Conservation (phyloP, 2,329 filamentous ascomycete species). For the Ascochyta lentis region DNA sequence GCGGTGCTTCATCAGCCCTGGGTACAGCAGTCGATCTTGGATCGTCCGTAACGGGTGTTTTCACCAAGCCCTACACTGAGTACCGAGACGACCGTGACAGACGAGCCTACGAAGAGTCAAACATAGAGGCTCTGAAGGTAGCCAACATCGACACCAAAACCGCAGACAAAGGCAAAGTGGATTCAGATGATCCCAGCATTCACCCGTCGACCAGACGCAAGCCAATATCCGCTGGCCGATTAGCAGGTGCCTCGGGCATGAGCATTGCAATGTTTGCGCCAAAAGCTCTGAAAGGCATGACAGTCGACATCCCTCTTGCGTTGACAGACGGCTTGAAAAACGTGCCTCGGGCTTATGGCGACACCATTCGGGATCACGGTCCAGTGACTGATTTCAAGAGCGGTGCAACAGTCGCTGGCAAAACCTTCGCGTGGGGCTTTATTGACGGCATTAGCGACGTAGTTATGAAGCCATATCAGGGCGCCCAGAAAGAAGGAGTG, state of each 20-base stretch:
- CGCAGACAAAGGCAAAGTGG: no score
- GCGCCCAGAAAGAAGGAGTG: slow-evolving; percentile 65
- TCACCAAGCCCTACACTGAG: slow-evolving; percentile 20
- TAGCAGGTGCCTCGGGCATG: slow-evolving; percentile 15
- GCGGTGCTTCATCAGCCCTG: slow-evolving; percentile 64
- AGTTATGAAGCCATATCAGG: slow-evolving; percentile 74
- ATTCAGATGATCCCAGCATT: no score
- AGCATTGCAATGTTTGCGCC: slow-evolving; percentile 20
- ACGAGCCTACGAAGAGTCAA: slow-evolving; percentile 10
- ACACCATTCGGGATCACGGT: slow-evolving; percentile 73
- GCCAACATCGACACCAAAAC: no score
- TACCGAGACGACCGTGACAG: slow-evolving; percentile 20
- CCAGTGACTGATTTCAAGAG: slow-evolving; percentile 76
- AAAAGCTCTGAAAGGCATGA: slow-evolving; percentile 30
- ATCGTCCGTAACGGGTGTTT: slow-evolving; percentile 65
- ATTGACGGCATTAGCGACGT: slow-evolving; percentile 80
- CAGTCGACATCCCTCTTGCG: slow-evolving; percentile 76
- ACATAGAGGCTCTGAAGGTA: no score
- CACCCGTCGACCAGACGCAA: slow-evolving; percentile 1
- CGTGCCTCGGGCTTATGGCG: slow-evolving; percentile 79
- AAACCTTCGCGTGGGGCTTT: slow-evolving; percentile 74
- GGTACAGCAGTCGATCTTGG: slow-evolving; percentile 63
- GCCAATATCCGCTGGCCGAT: slow-evolving; percentile 4
- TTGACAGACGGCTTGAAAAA: slow-evolving; percentile 84
- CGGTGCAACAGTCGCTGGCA: slow-evolving; percentile 75